A percentile compares a stretch with the other conserved stretches of the same genome.
phyloP scores from a whole-genome alignment of 805 yeast genomes.

The Metschnikowia reukaufii region DNA sequence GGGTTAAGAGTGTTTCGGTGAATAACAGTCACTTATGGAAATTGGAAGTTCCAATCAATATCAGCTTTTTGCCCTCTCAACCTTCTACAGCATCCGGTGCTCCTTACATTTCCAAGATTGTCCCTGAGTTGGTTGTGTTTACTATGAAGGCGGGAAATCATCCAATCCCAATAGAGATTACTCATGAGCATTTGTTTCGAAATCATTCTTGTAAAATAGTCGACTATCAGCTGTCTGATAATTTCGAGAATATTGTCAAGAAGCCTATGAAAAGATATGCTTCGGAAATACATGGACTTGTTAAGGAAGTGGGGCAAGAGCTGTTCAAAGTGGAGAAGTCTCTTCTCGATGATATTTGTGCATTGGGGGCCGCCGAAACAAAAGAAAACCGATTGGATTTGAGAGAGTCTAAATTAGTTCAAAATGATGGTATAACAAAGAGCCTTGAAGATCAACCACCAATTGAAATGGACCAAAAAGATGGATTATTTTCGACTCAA shows the following conservation, averaged over 20 bases:
- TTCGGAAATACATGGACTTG: constrained; percentile 25
- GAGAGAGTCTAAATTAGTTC: constrained; percentile 18
- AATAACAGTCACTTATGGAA: constrained; percentile 15
- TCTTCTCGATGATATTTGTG: constrained; percentile 30
- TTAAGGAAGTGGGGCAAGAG: constrained; percentile 25
- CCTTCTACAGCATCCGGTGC: constrained; percentile 7
- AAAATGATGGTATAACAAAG: constrained; percentile 23
- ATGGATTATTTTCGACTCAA: constrained; percentile 21
- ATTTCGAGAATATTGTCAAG: constrained; percentile 33
- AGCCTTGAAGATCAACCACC: constrained; percentile 4
- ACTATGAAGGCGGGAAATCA: constrained; percentile 32
- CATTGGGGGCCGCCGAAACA: constrained; percentile 31
- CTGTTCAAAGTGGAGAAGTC: constrained; percentile 30
- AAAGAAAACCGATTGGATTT: constrained; percentile 30
- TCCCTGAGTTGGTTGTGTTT: constrained; percentile 32
- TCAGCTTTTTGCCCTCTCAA: constrained; percentile 27
- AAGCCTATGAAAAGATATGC: constrained; percentile 34
- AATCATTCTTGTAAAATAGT: constrained; percentile 19
- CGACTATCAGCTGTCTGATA: constrained; percentile 22
- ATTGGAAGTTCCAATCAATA: constrained; percentile 32
- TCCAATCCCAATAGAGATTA: constrained; percentile 39
- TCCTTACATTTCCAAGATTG: constrained; percentile 14
- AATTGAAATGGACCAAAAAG: constrained; percentile 9
- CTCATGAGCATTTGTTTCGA: constrained; percentile 36
- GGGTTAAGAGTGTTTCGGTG: constrained; percentile 15